phyloP scores from a whole-genome alignment of 305 asterid species.

The Rubia balearica region DNA sequence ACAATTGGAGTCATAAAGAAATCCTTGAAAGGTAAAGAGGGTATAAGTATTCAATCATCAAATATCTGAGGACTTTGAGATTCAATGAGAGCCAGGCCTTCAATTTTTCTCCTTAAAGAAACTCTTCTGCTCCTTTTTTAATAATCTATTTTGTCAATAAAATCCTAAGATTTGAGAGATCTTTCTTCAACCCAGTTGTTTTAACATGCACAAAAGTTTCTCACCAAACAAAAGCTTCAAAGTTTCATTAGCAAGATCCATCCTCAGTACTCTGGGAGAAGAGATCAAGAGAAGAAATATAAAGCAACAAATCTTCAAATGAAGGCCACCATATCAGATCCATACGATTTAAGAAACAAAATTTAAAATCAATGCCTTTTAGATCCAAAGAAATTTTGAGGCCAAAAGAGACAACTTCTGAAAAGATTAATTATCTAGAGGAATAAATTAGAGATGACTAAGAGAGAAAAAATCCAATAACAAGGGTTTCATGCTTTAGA shows the following conservation, averaged over 20 bases:
- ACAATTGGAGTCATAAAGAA: not conserved
- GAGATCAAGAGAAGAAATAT: constrained; percentile 1
- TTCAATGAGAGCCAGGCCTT: constrained; percentile 3
- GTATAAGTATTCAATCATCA: not conserved
- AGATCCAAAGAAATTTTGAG: constrained; percentile 9
- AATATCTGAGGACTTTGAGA: not conserved
- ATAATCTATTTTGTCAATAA: not conserved
- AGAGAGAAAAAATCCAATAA: not conserved
- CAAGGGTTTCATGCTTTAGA: not conserved
- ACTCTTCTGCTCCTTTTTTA: not conserved
- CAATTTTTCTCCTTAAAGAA: not conserved
- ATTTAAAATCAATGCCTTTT: not conserved
- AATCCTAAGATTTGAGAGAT: not conserved
- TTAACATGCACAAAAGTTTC: constrained; percentile 3
- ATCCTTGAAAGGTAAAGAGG: not conserved
- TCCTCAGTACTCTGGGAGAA: not conserved
- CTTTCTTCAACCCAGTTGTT: not conserved
- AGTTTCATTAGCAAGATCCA: not conserved
- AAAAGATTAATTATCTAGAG: not conserved
- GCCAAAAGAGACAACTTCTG: not conserved
- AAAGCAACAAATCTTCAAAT: not conserved
- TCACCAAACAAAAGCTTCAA: not conserved
- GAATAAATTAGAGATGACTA: not conserved
- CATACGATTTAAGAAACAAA: constrained; percentile 1
- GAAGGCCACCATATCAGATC: constrained; percentile 3